Base-by-base conservation (phyloP, 2,329 filamentous ascomycete species). In the Phyllosticta capitalensis region DNA sequence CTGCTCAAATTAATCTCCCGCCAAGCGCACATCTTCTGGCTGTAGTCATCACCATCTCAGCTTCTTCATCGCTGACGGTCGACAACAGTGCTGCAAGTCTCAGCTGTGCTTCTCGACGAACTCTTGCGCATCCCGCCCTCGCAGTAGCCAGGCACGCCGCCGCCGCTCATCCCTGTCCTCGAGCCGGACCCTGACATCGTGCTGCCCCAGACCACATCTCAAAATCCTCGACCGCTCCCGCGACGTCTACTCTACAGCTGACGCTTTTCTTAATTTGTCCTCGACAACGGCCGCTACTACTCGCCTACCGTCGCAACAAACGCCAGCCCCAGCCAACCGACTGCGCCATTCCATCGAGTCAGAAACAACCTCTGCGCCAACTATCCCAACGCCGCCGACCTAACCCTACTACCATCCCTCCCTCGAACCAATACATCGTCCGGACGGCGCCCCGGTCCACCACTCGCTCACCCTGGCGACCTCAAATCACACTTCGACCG, bases 381-480 rank as follows among this genome's bases (percentile, higher is more conserved):
- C 38, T 45, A 54, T 53, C 51, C 49, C 22, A 49, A 45, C 48
- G 50, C 54, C 45, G 55, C 55, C 55, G 45, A 50, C 21, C n/a
- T 45, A 58, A 22, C 56, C 56, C 56, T 45, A 45, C 38, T 54
- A 51, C 56, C 56, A 50, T 48, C 51, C 51, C 38, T 26, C 21
- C 48, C 7, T 33, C 52, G 54, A 48, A 22, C 52, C 56, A 54
- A 59, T 50, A 59, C n/a, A 45, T n/a, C 14, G 17, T 7, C 14
- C 14, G 38, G 38, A 19, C 38, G 38, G 50, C 19, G 50, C 20
- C 17, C 50, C 50, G 50, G 20, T 9, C 9, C 50, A 26, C 20
- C 20, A 21, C 50, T 63, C 63, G 22, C 65, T 71, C 72, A 69
- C 67, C 68, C 66, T 74, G 72, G 72, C 72, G 69, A 71, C 71